Evolutionary conservation across 805 yeast genomes (phyloP).

Genomic region (Kockiozyma suomiensis): DNA sequence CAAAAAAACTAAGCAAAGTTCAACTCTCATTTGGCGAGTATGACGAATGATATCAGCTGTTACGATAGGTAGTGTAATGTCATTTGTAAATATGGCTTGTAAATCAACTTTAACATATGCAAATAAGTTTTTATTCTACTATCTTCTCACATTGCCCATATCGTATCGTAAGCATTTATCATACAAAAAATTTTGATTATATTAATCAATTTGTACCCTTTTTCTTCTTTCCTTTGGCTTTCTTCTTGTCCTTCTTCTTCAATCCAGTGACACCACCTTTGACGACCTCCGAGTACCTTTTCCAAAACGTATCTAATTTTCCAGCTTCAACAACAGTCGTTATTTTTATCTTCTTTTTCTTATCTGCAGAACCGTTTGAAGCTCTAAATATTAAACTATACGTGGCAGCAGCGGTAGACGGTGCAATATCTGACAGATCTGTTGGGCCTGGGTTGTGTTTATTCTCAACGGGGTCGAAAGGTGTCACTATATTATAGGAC

Average conservation of each 20-base stretch:
- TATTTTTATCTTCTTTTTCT: conserved; percentile 51
- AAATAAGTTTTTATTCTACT: not conserved
- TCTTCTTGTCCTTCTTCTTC: conserved; percentile 79
- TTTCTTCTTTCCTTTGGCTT: conserved; percentile 58
- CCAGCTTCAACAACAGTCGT: conserved; percentile 71
- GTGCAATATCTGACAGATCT: conserved; percentile 19
- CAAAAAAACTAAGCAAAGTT: conserved; percentile 2
- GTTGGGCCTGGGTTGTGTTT: conserved; percentile 22
- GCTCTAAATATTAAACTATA: conserved; percentile 72
- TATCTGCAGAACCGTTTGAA: conserved; percentile 58
- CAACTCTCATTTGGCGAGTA: conserved; percentile 23
- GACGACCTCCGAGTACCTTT: conserved; percentile 65
- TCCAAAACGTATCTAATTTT: conserved; percentile 74
- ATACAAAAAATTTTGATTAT: not conserved
- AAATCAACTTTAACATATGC: not conserved
- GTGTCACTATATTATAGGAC: not conserved
- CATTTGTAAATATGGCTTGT: not conserved
- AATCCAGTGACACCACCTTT: conserved; percentile 75
- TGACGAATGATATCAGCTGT: not conserved
- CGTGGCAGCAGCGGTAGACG: conserved; percentile 35
- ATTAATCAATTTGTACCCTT: conserved; percentile 43
- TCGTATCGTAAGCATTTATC: not conserved
- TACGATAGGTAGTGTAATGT: no score
- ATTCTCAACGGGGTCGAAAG: conserved; percentile 24
- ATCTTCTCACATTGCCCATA: not conserved